A percentile compares a stretch with the other conserved stretches of the same genome.
These are phyloP conservation scores for Hanseniaspora occidentalis DNA, from an alignment of 805 yeast species.

Conservation along the genomic window DNA sequence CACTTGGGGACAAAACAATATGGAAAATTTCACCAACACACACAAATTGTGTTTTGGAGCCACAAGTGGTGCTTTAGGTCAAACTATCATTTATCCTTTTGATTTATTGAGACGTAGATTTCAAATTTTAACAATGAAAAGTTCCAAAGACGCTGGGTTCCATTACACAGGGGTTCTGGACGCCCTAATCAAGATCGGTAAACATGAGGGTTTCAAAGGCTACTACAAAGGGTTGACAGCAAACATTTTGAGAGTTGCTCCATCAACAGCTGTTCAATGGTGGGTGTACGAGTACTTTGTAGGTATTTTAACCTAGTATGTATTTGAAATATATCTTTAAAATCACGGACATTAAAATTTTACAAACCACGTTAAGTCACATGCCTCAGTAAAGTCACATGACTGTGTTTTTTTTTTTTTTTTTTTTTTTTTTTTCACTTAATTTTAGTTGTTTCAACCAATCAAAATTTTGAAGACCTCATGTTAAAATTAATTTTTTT, in stretches of 20 bases:
- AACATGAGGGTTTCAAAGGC: constrained; percentile 60
- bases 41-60: constrained; percentile 70
- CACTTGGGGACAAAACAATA: constrained; percentile 16
- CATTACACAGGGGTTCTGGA: constrained; percentile 64
- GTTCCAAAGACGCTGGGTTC: constrained; percentile 57
- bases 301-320: constrained; percentile 1
- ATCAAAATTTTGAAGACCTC: too few species aligned
- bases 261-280: constrained; percentile 96
- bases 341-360: background rate
- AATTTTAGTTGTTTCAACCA: too few species aligned
- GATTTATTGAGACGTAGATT: constrained; percentile 81
- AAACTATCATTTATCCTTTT: constrained; percentile 81
- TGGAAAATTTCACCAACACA: constrained; percentile 28
- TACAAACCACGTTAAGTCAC: background rate
- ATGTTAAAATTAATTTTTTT: too few species aligned
- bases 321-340: background rate
- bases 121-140: constrained; percentile 79
- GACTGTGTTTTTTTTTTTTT: background rate
- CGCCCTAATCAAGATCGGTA: constrained; percentile 60
- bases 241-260: constrained; percentile 78
- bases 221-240: constrained; percentile 68
- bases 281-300: constrained; percentile 62
- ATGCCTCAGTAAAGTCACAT: background rate
- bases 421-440: too few species aligned
- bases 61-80: constrained; percentile 77